Base-by-base conservation (phyloP, 2,329 filamentous ascomycete genomes). In the Monosporascus sp. region DNA sequence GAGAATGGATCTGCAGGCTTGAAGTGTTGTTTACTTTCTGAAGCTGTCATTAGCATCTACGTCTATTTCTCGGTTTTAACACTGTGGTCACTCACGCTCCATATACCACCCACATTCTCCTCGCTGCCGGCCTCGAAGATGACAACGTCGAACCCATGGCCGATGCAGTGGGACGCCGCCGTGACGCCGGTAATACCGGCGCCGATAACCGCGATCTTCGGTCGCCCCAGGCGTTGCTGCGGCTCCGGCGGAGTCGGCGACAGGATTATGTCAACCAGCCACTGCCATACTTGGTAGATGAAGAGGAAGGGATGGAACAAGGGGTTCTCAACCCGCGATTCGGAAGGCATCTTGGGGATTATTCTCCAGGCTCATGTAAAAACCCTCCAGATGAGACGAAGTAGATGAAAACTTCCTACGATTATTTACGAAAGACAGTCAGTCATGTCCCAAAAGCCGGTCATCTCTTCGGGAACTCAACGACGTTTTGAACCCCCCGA, bases 1-100 rank as follows among this genome's bases (percentile, higher is more conserved):
- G 69, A 20, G 85, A 89, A 68, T 95, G 89, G 22, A 95, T 92
- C 64, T 94, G 89, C 1, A 95, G 78, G 17, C 88, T 84, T 0
- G 88, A 92, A 0, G 88, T 92, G 50, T 88, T 88, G 72, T 94
- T 93, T 41, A 94, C 88, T 69, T 81, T 80, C 84, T 89, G 54
- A 4, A 2, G 1, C 38, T 1, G 26, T 15, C 22, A 38, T 58
- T 18, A 61, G 51, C 17, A 22, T 22, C 17, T 35, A 26, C 31
- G 15, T 5, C 37, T 11, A 15, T 28, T 14, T 14, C 44, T 20
- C 43, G 6, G 20, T 14, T 6, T 3, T 11, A 2, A 17, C 6
- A 8, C 11, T 28, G 43, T 11, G 26, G 28, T 9, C 15, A 67
- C 82, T 67, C 72, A 88, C 85, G 65, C 84, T 89, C 89, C 89